Conservation (phyloP, 148 eudicot species). For the Rhododendron molle region DNA sequence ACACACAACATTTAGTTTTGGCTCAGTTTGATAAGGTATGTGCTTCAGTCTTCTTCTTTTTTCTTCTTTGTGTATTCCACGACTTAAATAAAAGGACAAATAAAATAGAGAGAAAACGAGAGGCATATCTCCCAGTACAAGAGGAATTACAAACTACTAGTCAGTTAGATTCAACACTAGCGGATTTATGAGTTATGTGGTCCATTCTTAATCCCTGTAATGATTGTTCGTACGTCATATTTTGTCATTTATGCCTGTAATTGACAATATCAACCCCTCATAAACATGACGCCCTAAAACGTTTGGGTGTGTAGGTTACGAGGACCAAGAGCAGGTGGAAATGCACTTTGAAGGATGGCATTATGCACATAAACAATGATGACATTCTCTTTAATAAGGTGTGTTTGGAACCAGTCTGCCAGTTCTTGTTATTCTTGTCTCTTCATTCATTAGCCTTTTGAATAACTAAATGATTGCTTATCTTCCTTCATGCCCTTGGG, state of each 20-base stretch:
- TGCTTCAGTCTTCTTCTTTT: not conserved
- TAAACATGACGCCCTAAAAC: not conserved
- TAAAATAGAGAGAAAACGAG: not conserved
- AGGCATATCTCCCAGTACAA: not conserved
- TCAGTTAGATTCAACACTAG: not conserved
- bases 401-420: not conserved
- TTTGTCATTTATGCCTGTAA: not conserved
- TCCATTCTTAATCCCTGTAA: not conserved
- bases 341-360: slow-evolving; percentile 92
- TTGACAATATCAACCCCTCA: not conserved
- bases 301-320: slow-evolving; percentile 51
- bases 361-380: slow-evolving; percentile 93
- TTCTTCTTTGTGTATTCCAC: not conserved
- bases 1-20: slow-evolving; percentile 86
- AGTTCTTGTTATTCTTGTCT: not conserved
- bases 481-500: not conserved
- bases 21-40: slow-evolving; percentile 98
- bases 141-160: not conserved
- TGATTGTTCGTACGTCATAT: not conserved
- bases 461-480: not conserved
- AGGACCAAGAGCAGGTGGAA: slow-evolving; percentile 95
- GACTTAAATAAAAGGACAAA: not conserved
- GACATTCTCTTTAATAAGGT: slow-evolving; percentile 95
- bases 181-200: not conserved
- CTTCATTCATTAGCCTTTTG: not conserved